Percentiles rank a stretch among this genome's conserved stretches.
These are phyloP conservation scores for Syzygium aromaticum DNA, from an alignment of 345 rosid species.

Conservation along the genomic window DNA sequence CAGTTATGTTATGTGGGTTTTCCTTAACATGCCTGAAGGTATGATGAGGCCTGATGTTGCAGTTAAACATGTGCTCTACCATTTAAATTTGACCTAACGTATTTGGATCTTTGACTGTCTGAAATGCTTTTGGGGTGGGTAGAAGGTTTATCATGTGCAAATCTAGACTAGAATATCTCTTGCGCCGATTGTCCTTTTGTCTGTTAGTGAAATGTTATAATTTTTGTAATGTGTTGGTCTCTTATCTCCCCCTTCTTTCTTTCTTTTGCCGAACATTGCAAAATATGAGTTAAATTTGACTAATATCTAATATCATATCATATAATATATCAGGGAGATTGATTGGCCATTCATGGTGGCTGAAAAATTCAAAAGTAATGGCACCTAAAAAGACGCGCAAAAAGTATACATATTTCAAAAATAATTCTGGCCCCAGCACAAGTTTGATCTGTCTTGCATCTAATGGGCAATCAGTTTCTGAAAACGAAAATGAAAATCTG, in stretches of 20 bases:
- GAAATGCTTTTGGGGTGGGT: background rate
- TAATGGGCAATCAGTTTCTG: background rate
- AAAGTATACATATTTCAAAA: background rate
- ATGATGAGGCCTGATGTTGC: background rate
- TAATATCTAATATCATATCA: background rate
- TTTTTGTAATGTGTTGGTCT: background rate
- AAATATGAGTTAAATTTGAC: background rate
- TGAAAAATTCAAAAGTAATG: background rate
- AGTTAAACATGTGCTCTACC: background rate
- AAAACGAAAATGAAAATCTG: background rate
- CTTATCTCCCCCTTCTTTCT: background rate
- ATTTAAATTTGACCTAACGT: background rate
- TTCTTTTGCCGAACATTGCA: background rate
- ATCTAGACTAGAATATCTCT: background rate
- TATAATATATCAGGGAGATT: background rate
- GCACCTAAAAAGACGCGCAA: background rate
- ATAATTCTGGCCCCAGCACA: background rate
- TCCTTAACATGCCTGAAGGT: background rate
- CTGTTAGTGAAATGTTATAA: background rate
- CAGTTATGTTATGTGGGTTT: background rate
- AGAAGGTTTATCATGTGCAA: background rate
- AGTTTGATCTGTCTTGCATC: background rate
- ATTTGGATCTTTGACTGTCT: background rate
- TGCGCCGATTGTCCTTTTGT: background rate
- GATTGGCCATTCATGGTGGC: background rate